These are phyloP conservation scores for Lentinula detonsa DNA, from an alignment of 768 basidiomycete species.

Conservation along the genomic window DNA sequence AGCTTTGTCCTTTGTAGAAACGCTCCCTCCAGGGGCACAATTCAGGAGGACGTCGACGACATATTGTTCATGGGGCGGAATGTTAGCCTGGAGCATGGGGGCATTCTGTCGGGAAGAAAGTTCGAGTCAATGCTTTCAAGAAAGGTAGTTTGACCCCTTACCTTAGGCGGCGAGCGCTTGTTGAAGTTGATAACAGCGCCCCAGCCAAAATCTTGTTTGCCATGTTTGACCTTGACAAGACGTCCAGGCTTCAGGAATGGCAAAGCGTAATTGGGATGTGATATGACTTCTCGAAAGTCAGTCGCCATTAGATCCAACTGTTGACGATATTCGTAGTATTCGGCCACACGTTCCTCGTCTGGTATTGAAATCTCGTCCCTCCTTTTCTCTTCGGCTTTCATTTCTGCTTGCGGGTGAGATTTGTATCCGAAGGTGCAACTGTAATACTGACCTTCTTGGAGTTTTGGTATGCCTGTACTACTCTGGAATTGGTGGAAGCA, in stretches of 20 bases:
- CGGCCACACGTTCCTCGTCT: slow-evolving; percentile 76
- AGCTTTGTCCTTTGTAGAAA: slow-evolving; percentile 51
- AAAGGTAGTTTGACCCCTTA: slow-evolving; percentile 19
- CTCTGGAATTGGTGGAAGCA: slow-evolving; percentile 99
- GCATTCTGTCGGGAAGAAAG: slow-evolving; percentile 39
- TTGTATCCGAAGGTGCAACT: neutral
- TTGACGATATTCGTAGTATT: slow-evolving; percentile 91
- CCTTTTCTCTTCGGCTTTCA: slow-evolving; percentile 64
- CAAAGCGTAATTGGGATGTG: slow-evolving; percentile 91
- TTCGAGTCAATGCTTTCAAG: neutral
- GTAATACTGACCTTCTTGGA: slow-evolving; percentile 67
- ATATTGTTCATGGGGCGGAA: slow-evolving; percentile 85
- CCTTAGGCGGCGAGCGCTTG: slow-evolving; percentile 82
- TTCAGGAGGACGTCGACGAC: slow-evolving; percentile 89
- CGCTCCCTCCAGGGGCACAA: slow-evolving; percentile 55
- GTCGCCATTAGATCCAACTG: slow-evolving; percentile 85
- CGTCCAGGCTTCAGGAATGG: slow-evolving; percentile 93
- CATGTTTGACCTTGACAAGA: slow-evolving; percentile 85
- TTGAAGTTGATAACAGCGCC: slow-evolving; percentile 90
- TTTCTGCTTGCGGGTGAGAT: slow-evolving; percentile 40
- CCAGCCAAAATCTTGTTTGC: slow-evolving; percentile 92
- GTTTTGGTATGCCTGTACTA: slow-evolving; percentile 77
- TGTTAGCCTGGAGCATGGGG: slow-evolving; percentile 58
- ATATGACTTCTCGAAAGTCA: slow-evolving; percentile 89
- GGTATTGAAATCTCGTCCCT: slow-evolving; percentile 65